Percentiles rank a stretch among this genome's conserved stretches.
These are phyloP conservation scores for Cornus controversa DNA, from an alignment of 148 eudicot species.

Conservation along the genomic window DNA sequence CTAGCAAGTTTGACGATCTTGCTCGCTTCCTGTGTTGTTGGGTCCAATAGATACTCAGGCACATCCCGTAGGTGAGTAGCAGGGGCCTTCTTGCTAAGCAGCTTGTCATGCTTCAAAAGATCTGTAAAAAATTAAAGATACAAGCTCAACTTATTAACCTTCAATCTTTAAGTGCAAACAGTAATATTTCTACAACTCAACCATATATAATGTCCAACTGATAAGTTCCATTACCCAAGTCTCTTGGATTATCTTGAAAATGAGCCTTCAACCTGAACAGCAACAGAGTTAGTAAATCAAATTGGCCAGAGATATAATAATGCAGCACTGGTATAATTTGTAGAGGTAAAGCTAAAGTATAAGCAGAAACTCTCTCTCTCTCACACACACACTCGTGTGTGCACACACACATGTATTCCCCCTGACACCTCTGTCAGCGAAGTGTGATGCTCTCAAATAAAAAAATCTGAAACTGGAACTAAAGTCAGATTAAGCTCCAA, in stretches of 20 bases:
- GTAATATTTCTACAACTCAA: background rate
- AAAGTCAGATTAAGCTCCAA: background rate
- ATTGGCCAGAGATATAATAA: background rate
- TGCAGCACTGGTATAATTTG: background rate
- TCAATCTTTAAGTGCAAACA: background rate
- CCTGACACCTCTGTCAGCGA: background rate
- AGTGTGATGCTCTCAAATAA: no score
- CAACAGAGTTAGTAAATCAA: constrained; percentile 13
- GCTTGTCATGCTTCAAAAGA: constrained; percentile 91
- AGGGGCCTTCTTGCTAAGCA: constrained; percentile 82
- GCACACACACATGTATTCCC: background rate
- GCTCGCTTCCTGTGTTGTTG: constrained; percentile 86
- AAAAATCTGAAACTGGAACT: background rate
- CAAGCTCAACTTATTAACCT: constrained; percentile 12
- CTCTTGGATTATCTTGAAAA: constrained; percentile 81
- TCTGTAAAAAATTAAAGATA: constrained; percentile 31
- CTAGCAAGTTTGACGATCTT: constrained; percentile 81
- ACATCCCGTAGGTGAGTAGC: constrained; percentile 78
- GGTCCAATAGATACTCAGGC: constrained; percentile 80
- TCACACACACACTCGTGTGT: no score
- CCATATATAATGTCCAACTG: background rate
- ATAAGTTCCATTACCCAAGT: constrained; percentile 58
- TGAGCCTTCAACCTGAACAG: constrained; percentile 76
- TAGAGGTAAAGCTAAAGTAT: background rate
- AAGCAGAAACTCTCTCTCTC: no score